These are phyloP conservation scores for Amoeboaphelidium occidentale DNA, from an alignment of 371 early-diverging fungal genomes.

Conservation along the genomic window DNA sequence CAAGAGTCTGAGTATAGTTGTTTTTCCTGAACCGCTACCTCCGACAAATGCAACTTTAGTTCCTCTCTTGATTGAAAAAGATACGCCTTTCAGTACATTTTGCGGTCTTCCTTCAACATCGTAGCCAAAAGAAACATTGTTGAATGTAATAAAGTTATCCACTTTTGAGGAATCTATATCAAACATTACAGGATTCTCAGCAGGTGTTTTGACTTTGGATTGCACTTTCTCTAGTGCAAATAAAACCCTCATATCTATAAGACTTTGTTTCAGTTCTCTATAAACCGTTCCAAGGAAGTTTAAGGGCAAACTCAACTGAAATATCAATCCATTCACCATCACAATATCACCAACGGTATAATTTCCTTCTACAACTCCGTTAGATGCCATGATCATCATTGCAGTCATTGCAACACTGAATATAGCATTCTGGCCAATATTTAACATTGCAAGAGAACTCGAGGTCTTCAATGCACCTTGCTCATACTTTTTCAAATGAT, in stretches of 20 bases:
- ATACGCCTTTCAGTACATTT: slow-evolving; percentile 16
- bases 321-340: slow-evolving; percentile 84
- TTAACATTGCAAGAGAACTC: slow-evolving; percentile 58
- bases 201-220: slow-evolving; percentile 14
- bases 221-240: slow-evolving; percentile 47
- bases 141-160: slow-evolving; percentile 16
- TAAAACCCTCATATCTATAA: slow-evolving; percentile 87
- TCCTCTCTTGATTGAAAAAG: slow-evolving; percentile 63
- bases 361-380: slow-evolving; percentile 51
- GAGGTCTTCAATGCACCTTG: slow-evolving; percentile 65
- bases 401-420: slow-evolving; percentile 60
- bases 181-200: slow-evolving; percentile 2
- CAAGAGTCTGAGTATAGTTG: slow-evolving; percentile 46
- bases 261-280: slow-evolving; percentile 67
- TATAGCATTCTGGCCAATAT: slow-evolving; percentile 79
- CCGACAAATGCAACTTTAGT: slow-evolving; percentile 81
- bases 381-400: slow-evolving; percentile 80
- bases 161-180: neutral
- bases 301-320: slow-evolving; percentile 69
- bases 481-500: slow-evolving; percentile 61
- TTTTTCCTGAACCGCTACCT: slow-evolving; percentile 72
- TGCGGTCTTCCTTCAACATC: slow-evolving; percentile 8
- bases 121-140: slow-evolving; percentile 71
- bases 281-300: slow-evolving; percentile 94
- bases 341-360: slow-evolving; percentile 90